Percentiles rank a stretch among this genome's conserved stretches.
These are phyloP conservation scores for Adenanthera pavonina DNA, from an alignment of 306 rosid species.

Conservation along the genomic window DNA sequence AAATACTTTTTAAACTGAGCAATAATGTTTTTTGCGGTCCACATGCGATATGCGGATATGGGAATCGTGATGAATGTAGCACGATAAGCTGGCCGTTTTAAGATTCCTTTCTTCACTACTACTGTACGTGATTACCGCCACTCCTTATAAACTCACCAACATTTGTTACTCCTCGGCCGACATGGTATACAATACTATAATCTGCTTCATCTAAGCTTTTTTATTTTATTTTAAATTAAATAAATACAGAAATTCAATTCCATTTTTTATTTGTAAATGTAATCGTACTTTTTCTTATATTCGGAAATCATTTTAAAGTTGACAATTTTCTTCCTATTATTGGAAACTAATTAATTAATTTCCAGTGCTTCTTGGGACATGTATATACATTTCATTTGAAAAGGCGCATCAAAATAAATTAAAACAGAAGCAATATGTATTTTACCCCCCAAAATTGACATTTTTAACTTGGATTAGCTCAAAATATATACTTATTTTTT, in stretches of 20 bases:
- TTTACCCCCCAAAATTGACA: not conserved
- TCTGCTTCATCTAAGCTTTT: too few species aligned
- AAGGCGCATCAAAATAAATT: too few species aligned
- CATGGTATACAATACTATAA: not conserved
- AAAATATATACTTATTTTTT: not conserved
- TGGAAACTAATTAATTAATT: too few species aligned
- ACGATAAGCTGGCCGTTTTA: not conserved
- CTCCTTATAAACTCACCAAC: not conserved
- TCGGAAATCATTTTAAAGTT: too few species aligned
- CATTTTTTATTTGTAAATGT: too few species aligned
- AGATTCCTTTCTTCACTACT: conserved; percentile 8
- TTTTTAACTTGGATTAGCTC: not conserved
- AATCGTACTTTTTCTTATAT: too few species aligned
- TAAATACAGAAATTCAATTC: too few species aligned
- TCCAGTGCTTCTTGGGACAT: too few species aligned
- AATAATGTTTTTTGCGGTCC: conserved; percentile 23
- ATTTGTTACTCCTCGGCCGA: not conserved
- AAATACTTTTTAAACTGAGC: not conserved
- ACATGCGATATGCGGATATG: conserved; percentile 4
- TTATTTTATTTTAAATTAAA: too few species aligned
- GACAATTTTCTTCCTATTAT: too few species aligned
- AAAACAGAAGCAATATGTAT: too few species aligned
- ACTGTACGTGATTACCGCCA: not conserved
- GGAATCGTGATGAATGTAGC: conserved; percentile 27
- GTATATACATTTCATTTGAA: too few species aligned